Evolutionary conservation across 768 basidiomycete genomes (phyloP).

Genomic region (Hydnomerulius pinastri): DNA sequence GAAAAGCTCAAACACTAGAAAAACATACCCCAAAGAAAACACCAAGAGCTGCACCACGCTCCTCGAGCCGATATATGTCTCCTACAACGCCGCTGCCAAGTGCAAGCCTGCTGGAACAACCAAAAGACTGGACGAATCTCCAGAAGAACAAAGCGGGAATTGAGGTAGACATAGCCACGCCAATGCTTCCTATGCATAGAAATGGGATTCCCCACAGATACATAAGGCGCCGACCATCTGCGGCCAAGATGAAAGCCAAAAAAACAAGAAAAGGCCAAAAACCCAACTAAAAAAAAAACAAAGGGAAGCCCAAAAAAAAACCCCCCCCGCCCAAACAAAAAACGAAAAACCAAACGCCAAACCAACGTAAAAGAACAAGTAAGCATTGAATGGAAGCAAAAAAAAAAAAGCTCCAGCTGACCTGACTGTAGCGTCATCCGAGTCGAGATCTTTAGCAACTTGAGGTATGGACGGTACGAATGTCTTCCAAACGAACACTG

Average conservation of each 20-base stretch:
- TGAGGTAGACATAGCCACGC: slow-evolving; percentile 48
- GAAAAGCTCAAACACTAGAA: background rate
- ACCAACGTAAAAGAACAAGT: slow-evolving; percentile 20
- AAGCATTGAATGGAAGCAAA: background rate
- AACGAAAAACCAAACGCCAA: slow-evolving; percentile 52
- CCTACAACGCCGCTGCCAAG: slow-evolving; percentile 58
- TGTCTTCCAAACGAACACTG: slow-evolving; percentile 65
- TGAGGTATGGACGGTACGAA: slow-evolving; percentile 72
- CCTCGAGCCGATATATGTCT: slow-evolving; percentile 60
- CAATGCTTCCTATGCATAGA: slow-evolving; percentile 54
- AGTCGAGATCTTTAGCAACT: slow-evolving; percentile 59
- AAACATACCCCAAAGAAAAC: slow-evolving; percentile 48
- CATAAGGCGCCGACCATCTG: slow-evolving; percentile 62
- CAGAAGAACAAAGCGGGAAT: slow-evolving; percentile 54
- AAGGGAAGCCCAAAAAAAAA: slow-evolving; percentile 48
- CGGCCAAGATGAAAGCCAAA: background rate
- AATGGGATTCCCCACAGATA: slow-evolving; percentile 60
- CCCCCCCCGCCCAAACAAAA: slow-evolving; percentile 41
- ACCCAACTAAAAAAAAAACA: slow-evolving; percentile 39
- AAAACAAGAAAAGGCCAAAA: no score
- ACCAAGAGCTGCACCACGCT: slow-evolving; percentile 56
- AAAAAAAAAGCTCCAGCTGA: slow-evolving; percentile 13
- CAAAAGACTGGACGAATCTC: slow-evolving; percentile 61
- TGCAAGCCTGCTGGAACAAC: slow-evolving; percentile 53
- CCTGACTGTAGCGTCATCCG: slow-evolving; percentile 60